Evolutionary conservation across 495 filamentous ascomycete genomes (phyloP), one percentile per base, ranked within the genome.

Genomic region (Annulohypoxylon nitens): DNA sequence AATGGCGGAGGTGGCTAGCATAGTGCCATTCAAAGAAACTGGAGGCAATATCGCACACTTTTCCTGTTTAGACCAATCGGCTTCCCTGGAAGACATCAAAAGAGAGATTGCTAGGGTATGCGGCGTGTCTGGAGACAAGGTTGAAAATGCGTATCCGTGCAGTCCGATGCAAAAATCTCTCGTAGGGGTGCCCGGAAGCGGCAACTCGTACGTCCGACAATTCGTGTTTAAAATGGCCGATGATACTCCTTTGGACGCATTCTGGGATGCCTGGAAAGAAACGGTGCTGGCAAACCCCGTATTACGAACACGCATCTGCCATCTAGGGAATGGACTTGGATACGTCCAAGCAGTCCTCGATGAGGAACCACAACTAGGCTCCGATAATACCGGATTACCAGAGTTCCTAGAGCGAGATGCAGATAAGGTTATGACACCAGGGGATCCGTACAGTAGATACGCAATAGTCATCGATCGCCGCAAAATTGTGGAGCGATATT

Each of bases 141-240:
- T 45, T 45, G 41, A 45, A 16, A 45, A 45, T 45, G 41, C 41
- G 3, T 45, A 45, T 10, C 14, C 41, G 16, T 45, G 41, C 41
- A 45, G 41, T 45, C 41, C 41, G 41, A 45, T 45, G 41, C 41
- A 45, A 7, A 45, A 45, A 10, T 45, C 41, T 16, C 41, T 45
- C 14, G 41, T 16, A 3, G 20, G 20, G 20, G 20, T 23, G 20
- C 20, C 20, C 20, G 41, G 41, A 16, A 45, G 41, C 41, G 41
- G 16, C 41, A 45, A 45, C 14, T 45, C 41, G 14, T 45, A 45
- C 14, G n/a, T 45, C 3, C n/a, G 41, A 16, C 41, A 45, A 45
- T 45, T 45, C 41, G 41, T 45, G 12, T 45, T 45, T 10, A 45
- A 45, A 7, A 16, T 45, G 41, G 8, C 43, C 5, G 43, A 47